Conservation (phyloP, 2,329 filamentous ascomycete species). For the Monosporascus sp. region DNA sequence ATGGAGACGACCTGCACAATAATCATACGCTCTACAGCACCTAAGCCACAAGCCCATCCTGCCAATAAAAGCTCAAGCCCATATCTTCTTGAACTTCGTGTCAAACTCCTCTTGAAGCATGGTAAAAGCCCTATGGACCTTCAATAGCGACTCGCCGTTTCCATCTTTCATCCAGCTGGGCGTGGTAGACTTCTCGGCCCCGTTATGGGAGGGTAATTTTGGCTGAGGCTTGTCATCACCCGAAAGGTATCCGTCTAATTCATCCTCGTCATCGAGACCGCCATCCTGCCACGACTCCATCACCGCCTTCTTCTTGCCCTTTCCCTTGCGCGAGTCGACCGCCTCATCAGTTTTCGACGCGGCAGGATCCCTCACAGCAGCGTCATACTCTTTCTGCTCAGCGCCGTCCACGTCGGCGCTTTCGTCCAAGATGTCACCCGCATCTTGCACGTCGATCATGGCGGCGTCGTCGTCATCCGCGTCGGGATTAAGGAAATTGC, state of each 20-base stretch:
- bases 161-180: conserved; percentile 20
- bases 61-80: conserved; percentile 38
- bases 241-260: not conserved
- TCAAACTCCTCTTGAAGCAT: conserved; percentile 55
- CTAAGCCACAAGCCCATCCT: too few relatives aligned
- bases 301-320: conserved; percentile 36
- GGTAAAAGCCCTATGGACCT: conserved; percentile 55
- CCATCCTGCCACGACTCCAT: conserved; percentile 46
- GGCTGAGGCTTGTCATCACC: not conserved
- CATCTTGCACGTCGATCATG: conserved; percentile 39
- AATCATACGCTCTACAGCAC: too few relatives aligned
- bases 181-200: not conserved
- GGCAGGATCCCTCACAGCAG: conserved; percentile 25
- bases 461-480: conserved; percentile 35
- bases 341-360: conserved; percentile 5
- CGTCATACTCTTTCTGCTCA: conserved; percentile 31
- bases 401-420: conserved; percentile 13
- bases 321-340: conserved; percentile 20
- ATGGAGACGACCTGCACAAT: too few relatives aligned
- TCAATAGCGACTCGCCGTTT: conserved; percentile 41
- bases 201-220: not conserved
- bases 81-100: conserved; percentile 56
- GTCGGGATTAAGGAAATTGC: conserved; percentile 48
- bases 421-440: conserved; percentile 21
- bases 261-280: conserved; percentile 27